These are phyloP conservation scores for Vitis cinerea DNA, from an alignment of 164 flowering plant species.

Conservation along the genomic window DNA sequence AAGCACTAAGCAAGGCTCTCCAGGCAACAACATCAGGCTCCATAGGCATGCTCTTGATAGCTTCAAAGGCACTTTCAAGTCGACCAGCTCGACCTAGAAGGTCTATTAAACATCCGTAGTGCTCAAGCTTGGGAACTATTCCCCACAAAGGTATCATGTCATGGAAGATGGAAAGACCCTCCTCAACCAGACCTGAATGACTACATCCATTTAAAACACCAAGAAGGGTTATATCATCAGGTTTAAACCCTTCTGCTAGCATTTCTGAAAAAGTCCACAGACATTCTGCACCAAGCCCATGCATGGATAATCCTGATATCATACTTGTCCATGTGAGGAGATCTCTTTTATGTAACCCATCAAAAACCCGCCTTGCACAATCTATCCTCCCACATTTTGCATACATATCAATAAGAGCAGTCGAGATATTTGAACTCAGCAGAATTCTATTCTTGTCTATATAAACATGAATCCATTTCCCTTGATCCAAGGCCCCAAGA, in stretches of 20 bases:
- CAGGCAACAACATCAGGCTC: constrained; percentile 1
- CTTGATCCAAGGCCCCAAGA: constrained; percentile 9
- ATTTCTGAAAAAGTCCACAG: constrained; percentile 3
- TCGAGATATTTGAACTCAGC: neutral
- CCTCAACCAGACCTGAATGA: constrained; percentile 13
- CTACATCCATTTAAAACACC: constrained; percentile 13
- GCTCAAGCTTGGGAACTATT: constrained; percentile 6
- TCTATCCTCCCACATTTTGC: constrained; percentile 12
- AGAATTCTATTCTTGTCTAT: constrained; percentile 2
- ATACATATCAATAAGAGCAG: constrained; percentile 17
- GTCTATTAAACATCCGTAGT: constrained; percentile 14
- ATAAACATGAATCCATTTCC: constrained; percentile 12
- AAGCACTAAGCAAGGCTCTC: constrained; percentile 12
- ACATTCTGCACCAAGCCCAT: constrained; percentile 7
- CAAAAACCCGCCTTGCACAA: constrained; percentile 5
- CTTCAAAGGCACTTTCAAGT: neutral
- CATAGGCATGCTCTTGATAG: constrained; percentile 7
- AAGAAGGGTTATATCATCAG: constrained; percentile 10
- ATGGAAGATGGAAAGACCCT: constrained; percentile 5
- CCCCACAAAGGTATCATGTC: neutral
- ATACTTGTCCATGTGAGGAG: constrained; percentile 6
- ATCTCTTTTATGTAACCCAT: neutral
- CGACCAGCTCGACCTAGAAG: constrained; percentile 11
- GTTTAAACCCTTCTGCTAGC: constrained; percentile 4
- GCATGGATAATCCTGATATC: constrained; percentile 14